These are phyloP conservation scores for Zelonia costaricensis DNA, from an alignment of 208 protist genomes.

Conservation along the genomic window DNA sequence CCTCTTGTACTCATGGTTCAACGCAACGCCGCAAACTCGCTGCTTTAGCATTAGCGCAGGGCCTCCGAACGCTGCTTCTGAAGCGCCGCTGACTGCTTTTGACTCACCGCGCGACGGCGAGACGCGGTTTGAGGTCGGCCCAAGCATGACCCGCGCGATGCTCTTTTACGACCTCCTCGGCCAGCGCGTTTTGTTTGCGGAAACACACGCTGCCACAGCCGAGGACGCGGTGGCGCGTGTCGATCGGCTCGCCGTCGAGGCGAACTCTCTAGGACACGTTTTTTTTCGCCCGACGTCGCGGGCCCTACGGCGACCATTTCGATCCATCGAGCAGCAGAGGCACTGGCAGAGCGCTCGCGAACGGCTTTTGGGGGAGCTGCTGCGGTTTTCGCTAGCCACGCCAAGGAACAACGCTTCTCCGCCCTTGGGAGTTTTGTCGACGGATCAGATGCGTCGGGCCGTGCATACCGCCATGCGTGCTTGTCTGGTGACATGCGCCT, in stretches of 20 bases:
- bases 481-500: constrained; percentile 4
- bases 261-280: constrained; percentile 27
- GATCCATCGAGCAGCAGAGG: constrained; percentile 3
- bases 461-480: not conserved
- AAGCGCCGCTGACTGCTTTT: not conserved
- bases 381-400: not conserved
- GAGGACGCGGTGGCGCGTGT: constrained; percentile 41
- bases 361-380: not conserved
- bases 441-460: not conserved
- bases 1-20: constrained; percentile 69
- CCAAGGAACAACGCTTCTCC: no score
- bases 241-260: constrained; percentile 31
- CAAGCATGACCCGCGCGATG: constrained; percentile 67
- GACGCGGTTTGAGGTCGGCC: constrained; percentile 8
- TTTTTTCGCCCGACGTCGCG: not conserved
- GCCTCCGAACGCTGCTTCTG: constrained; percentile 12
- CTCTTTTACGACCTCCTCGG: constrained; percentile 76
- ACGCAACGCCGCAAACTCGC: constrained; percentile 50
- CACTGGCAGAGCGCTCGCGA: constrained; percentile 7
- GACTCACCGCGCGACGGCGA: constrained; percentile 1
- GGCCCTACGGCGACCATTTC: constrained; percentile 7
- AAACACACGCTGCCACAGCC: constrained; percentile 47
- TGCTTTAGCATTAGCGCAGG: constrained; percentile 51
- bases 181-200: constrained; percentile 74
- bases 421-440: no score